phyloP scores from a whole-genome alignment of 2,329 filamentous ascomycete genomes.

The Xylariaceae sp. region DNA sequence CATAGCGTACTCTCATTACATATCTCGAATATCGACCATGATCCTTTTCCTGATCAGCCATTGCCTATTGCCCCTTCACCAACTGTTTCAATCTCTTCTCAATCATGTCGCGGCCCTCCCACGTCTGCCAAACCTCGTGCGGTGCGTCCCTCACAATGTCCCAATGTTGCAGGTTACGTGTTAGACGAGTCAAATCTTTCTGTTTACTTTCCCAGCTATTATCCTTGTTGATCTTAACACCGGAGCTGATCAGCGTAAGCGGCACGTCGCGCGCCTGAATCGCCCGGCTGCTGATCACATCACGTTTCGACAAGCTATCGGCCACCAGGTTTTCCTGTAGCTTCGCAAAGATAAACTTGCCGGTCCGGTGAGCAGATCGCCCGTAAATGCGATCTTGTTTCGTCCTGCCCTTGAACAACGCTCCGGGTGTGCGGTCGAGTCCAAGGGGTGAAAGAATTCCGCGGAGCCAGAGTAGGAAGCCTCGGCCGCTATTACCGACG shows the following conservation, averaged over 20 bases:
- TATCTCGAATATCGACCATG: neutral
- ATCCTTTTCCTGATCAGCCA: neutral
- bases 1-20: neutral
- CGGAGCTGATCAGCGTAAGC: constrained; percentile 78
- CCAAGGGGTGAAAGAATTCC: constrained; percentile 86
- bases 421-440: constrained; percentile 72
- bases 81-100: constrained; percentile 74
- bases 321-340: constrained; percentile 91
- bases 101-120: constrained; percentile 67
- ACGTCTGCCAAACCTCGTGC: constrained; percentile 78
- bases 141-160: constrained; percentile 81
- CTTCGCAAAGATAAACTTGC: constrained; percentile 83
- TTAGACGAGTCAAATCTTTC: constrained; percentile 75
- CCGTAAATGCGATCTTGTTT: constrained; percentile 84
- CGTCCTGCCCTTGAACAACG: constrained; percentile 74
- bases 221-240: constrained; percentile 62
- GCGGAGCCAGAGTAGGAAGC: constrained; percentile 81
- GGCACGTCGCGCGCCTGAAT: constrained; percentile 76
- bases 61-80: constrained; percentile 39
- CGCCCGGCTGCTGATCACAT: constrained; percentile 70
- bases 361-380: constrained; percentile 68
- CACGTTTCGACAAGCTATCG: constrained; percentile 75
- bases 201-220: constrained; percentile 78
- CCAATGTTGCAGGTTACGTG: constrained; percentile 74
- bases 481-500: constrained; percentile 63